phyloP scores from a whole-genome alignment of 306 rosid genomes.

The Trifolium dubium region DNA sequence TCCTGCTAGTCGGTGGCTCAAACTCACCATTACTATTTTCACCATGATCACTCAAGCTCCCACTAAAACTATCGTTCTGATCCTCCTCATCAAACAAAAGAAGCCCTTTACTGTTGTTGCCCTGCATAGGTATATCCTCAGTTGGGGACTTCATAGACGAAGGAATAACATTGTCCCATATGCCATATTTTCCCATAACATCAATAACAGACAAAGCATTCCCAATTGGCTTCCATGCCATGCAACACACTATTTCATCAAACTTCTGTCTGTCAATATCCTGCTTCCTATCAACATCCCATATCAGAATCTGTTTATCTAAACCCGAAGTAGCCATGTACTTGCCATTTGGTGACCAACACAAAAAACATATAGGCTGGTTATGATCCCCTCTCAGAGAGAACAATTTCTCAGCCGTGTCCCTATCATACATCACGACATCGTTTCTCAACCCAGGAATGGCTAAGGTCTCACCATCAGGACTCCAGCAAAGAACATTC shows the following conservation, averaged over 20 bases:
- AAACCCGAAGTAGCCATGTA: constrained; percentile 88
- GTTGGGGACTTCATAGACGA: constrained; percentile 92
- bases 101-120: constrained; percentile 71
- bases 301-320: constrained; percentile 88
- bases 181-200: constrained; percentile 87
- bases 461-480: constrained; percentile 88
- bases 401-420: constrained; percentile 86
- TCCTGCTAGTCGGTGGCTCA: constrained; percentile 65
- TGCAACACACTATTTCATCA: constrained; percentile 79
- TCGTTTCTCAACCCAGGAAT: constrained; percentile 88
- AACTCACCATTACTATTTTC: constrained; percentile 66
- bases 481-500: constrained; percentile 93
- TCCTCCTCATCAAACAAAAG: constrained; percentile 84
- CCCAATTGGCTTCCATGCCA: constrained; percentile 88
- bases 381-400: constrained; percentile 83
- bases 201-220: constrained; percentile 83
- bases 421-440: constrained; percentile 91
- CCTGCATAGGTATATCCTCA: constrained; percentile 74
- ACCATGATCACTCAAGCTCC: constrained; percentile 78
- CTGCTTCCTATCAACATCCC: constrained; percentile 84
- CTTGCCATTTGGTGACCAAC: constrained; percentile 97
- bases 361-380: constrained; percentile 78
- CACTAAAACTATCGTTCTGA: constrained; percentile 61
- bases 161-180: constrained; percentile 92
- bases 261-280: constrained; percentile 93